phyloP scores from a whole-genome alignment of 1,284 basidiomycete genomes.

The Marasmius fiardii region DNA sequence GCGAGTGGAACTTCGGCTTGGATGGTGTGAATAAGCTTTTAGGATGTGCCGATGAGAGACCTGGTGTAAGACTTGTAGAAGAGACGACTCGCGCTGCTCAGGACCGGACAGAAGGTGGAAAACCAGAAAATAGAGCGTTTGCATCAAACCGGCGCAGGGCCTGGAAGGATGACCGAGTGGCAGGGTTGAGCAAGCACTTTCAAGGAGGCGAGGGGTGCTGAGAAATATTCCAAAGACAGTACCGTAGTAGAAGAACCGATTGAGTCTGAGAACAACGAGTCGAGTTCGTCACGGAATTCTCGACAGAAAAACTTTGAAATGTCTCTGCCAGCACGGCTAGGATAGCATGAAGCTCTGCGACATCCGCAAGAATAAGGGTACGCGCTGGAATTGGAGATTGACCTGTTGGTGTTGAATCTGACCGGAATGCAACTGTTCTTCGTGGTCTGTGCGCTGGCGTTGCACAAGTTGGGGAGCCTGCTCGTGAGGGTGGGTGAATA shows the following conservation, averaged over 20 bases:
- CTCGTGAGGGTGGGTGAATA: slow-evolving; percentile 34
- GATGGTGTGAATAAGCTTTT: slow-evolving; percentile 47
- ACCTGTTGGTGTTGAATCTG: slow-evolving; percentile 48
- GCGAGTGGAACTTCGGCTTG: slow-evolving; percentile 56
- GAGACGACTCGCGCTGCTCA: slow-evolving; percentile 34
- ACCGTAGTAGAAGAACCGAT: background rate
- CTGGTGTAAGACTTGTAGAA: slow-evolving; percentile 41
- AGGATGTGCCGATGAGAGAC: slow-evolving; percentile 36
- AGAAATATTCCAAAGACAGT: slow-evolving; percentile 16
- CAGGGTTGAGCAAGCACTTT: background rate
- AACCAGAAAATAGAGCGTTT: slow-evolving; percentile 18
- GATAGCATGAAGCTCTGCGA: slow-evolving; percentile 59
- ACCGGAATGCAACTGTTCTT: slow-evolving; percentile 45
- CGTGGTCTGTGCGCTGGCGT: slow-evolving; percentile 44
- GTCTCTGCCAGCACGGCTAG: slow-evolving; percentile 67
- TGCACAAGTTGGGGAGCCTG: no score
- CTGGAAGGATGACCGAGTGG: slow-evolving; percentile 15
- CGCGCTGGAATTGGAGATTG: slow-evolving; percentile 52
- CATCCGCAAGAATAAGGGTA: slow-evolving; percentile 63
- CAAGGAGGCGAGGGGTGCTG: slow-evolving; percentile 14
- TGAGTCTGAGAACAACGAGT: no score
- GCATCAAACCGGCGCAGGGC: slow-evolving; percentile 24
- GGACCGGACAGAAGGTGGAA: slow-evolving; percentile 12
- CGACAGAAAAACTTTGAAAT: no score
- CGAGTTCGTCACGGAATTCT: no score